These are phyloP conservation scores for Fusarium pininemorale DNA, from an alignment of 2,329 filamentous ascomycete species.

Conservation along the genomic window DNA sequence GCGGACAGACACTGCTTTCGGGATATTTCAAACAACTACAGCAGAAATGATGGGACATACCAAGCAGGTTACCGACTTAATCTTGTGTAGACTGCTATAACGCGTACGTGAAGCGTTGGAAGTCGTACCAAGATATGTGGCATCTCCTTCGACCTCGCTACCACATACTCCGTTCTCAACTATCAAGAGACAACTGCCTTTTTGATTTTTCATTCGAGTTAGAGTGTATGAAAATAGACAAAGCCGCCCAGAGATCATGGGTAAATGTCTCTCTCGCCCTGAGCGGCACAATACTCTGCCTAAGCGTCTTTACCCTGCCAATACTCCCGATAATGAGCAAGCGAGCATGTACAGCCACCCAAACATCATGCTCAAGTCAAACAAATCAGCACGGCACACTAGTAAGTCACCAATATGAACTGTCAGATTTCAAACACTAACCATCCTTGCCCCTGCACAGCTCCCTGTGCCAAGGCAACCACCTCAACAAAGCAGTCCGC, in stretches of 20 bases:
- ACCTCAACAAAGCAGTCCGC: background rate
- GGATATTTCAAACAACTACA: background rate
- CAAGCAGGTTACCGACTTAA: background rate
- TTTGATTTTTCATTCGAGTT: background rate
- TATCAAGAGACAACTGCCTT: background rate
- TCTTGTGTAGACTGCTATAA: background rate
- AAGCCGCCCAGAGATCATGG: background rate
- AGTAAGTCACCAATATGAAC: background rate
- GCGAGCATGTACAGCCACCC: background rate
- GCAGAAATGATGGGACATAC: background rate
- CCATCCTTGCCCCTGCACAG: background rate
- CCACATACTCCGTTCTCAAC: background rate
- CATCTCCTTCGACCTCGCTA: background rate
- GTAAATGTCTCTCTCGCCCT: background rate
- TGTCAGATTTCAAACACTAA: background rate
- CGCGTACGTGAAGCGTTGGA: background rate
- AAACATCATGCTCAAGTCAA: background rate
- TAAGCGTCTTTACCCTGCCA: background rate
- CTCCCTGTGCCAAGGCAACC: background rate
- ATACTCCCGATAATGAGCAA: background rate
- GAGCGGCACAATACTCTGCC: background rate
- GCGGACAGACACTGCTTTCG: background rate
- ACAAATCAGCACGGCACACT: background rate
- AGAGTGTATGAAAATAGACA: fast-evolving
- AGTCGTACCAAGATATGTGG: background rate